Conservation (phyloP, 441 rosid genomes). For the Populus hybrid region DNA sequence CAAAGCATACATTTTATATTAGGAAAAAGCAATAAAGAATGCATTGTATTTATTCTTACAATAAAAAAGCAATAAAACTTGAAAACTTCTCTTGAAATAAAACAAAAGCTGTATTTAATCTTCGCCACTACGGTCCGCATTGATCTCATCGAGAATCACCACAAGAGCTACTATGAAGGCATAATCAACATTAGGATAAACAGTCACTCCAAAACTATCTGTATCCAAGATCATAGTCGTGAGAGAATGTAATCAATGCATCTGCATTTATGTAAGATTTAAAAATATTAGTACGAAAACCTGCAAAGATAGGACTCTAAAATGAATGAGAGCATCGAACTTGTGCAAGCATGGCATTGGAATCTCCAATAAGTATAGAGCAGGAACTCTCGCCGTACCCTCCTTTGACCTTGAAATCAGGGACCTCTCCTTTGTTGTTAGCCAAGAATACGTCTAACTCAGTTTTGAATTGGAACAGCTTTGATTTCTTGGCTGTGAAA, state of each 20-base stretch:
- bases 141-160: conserved; percentile 26
- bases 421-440: conserved; percentile 21
- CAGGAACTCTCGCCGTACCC: conserved; percentile 29
- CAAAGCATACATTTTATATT: background rate
- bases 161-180: conserved; percentile 42
- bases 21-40: background rate
- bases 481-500: conserved; percentile 31
- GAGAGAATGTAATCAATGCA: conserved; percentile 32
- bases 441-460: conserved; percentile 35
- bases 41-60: too few relatives aligned
- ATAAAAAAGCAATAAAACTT: too few relatives aligned
- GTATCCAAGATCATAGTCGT: conserved; percentile 18
- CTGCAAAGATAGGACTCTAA: background rate
- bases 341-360: conserved; percentile 22
- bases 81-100: background rate
- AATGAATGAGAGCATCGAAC: background rate
- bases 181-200: conserved; percentile 42
- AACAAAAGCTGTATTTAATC: background rate
- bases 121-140: conserved; percentile 23
- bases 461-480: conserved; percentile 17
- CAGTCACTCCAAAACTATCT: conserved; percentile 17
- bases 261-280: conserved; percentile 14
- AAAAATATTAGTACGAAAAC: background rate
- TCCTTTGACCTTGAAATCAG: conserved; percentile 40
- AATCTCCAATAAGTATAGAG: conserved; percentile 28